Evolutionary conservation across 139 green algal species (phyloP), one percentile per base, ranked within the genome.

Genomic region (Mesotaenium endlicherianum): DNA sequence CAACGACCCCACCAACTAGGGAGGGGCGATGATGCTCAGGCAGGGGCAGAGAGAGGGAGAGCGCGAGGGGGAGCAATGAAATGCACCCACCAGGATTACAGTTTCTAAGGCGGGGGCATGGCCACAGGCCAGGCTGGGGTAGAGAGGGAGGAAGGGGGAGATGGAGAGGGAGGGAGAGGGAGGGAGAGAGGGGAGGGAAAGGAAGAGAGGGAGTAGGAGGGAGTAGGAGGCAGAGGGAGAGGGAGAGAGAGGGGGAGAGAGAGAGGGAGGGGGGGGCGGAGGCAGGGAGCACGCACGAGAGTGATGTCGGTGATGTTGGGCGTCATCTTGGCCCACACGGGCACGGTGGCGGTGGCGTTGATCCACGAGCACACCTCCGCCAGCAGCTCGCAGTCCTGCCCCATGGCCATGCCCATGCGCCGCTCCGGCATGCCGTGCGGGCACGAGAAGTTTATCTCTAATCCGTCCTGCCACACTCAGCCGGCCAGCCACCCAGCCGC

Each of bases 261-360:
- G 53, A 64, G 53, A 26, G 53, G 53, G 26, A 26, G 53, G 53
- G 53, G 26, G 53, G 53, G 53, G 53, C 20, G 53, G 53, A n/a
- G n/a, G n/a, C n/a, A n/a, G n/a, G n/a, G n/a, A n/a, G n/a, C n/a
- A 64, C 39, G 6, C 20, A 82, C 50, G 50, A 68, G 36, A 6
- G 92, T 93, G 85, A 98, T 96, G 80, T 97, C 94, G 1, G 96
- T 99, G 71, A 99, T 93, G 92, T 99, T 99, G 42, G 96, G 96
- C 4, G 96, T 98, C 96, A 99, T 98, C 90, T 99, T 99, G 78
- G 94, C 94, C 96, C 96, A 99, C 45, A 99, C 96, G 0, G 96
- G 96, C 17, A 94, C 87, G 16, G 76, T 96, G 40, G 96, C 89
- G 26, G 88, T 90, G 0, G 85, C 88, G 75, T 95, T 95, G 86